Percentiles rank a stretch among this genome's conserved stretches.
phyloP scores from a whole-genome alignment of 257 asterid species.

The Solanum corneliomulleri region DNA sequence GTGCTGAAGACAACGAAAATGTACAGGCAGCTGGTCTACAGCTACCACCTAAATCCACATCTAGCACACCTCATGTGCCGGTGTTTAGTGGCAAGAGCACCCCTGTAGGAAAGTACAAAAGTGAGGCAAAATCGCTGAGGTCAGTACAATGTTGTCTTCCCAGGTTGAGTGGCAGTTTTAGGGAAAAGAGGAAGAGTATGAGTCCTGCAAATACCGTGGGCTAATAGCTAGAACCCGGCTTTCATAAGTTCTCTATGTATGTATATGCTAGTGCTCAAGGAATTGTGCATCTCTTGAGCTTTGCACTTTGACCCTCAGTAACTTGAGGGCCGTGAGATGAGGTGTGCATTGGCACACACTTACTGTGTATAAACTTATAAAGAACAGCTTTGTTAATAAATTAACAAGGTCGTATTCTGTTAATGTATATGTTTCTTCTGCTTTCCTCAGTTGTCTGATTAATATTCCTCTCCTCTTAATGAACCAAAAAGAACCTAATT shows the following conservation, averaged over 20 bases:
- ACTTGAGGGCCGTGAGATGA: not conserved
- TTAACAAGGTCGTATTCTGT: not conserved
- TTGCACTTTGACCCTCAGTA: not conserved
- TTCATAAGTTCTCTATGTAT: conserved; percentile 7
- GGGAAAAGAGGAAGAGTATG: conserved; percentile 30
- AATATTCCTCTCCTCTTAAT: not conserved
- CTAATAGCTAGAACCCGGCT: not conserved
- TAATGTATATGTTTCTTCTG: not conserved
- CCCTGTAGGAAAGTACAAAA: conserved; percentile 3
- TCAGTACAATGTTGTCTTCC: conserved; percentile 57
- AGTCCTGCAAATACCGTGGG: conserved; percentile 15
- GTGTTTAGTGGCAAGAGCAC: conserved; percentile 21
- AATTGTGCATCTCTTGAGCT: not conserved
- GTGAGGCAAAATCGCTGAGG: conserved; percentile 13
- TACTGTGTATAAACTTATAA: not conserved
- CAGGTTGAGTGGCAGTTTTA: conserved; percentile 39
- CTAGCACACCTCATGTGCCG: conserved; percentile 19
- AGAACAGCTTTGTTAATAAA: not conserved
- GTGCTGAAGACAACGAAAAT: not conserved
- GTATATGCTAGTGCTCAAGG: conserved; percentile 2
- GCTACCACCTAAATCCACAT: conserved; percentile 12
- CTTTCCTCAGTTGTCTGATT: not conserved
- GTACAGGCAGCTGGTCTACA: not conserved
- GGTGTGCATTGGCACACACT: not conserved
- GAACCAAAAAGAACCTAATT: not conserved